Evolutionary conservation across 2,329 filamentous ascomycete species (phyloP), one percentile per base, ranked within the genome.

Genomic region (Diaporthe humulicola): DNA sequence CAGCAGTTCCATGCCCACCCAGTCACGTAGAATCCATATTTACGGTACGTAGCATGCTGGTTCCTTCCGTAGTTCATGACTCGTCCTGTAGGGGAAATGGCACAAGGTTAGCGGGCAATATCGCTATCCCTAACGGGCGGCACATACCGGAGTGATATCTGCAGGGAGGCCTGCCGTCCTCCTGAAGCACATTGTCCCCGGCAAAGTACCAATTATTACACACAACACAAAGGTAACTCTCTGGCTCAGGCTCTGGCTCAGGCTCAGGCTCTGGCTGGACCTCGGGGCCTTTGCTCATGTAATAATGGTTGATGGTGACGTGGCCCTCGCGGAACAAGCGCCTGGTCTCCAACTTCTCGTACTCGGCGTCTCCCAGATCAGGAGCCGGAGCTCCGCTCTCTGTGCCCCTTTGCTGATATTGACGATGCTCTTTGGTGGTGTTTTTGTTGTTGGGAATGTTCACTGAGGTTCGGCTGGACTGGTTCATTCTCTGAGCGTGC

Each of bases 281-380:
- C 1, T 64, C 60, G 0, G 60, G 25, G 10, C 17, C n/a, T 66
- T 36, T 48, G 28, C n/a, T n/a, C 25, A 66, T 48, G 45, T 50
- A 36, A 22, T 67, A 67, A 12, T 67, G 61, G 15, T 67, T 67
- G 61, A 67, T 67, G 3, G 61, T 67, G 7, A 67, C 42, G 4
- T 67, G 42, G 10, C 42, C 42, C 2, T 48, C 61, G 8, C 61
- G 42, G 2, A 67, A 10, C 28, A 67, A 36, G 22, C 61, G 61
- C 6, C 22, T n/a, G 19, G 61, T 67, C 42, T 67, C 28, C 15
- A 25, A 6, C 17, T 38, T 48, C 45, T 67, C 61, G 19, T 38
- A 52, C 14, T 48, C 42, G 22, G 19, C 45, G 45, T 67, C 42
- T 8, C 17, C 45, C 25, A 38, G 19, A n/a, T 67, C 30, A 25